A percentile compares a stretch with the other conserved stretches of the same genome.
These are phyloP conservation scores for Metarhizium anisopliae DNA, from an alignment of 2,329 filamentous ascomycete species.

Conservation along the genomic window DNA sequence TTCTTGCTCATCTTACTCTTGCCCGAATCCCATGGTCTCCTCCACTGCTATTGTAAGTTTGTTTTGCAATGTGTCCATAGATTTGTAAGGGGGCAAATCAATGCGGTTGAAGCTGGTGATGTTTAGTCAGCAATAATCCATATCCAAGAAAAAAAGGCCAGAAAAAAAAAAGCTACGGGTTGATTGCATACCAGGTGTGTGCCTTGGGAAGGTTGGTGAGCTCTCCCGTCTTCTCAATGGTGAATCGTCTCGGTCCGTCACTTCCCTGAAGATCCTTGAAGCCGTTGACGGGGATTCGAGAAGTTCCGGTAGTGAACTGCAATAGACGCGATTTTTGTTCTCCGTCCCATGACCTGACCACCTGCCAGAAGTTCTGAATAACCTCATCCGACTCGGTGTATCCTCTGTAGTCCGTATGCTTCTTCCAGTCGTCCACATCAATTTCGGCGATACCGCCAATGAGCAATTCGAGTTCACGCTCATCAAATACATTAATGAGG, in stretches of 20 bases:
- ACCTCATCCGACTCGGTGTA: slow-evolving; percentile 98
- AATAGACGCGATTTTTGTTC: slow-evolving; percentile 95
- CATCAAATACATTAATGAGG: slow-evolving; percentile 96
- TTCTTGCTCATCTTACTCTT: slow-evolving; percentile 56
- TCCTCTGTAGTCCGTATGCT: slow-evolving; percentile 97
- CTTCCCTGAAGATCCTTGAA: slow-evolving; percentile 99
- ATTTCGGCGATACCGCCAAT: slow-evolving; percentile 99
- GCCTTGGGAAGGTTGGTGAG: slow-evolving; percentile 86
- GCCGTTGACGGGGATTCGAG: slow-evolving; percentile 95
- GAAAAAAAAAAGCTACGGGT: background rate
- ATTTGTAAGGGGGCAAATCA: slow-evolving; percentile 90
- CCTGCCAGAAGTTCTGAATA: slow-evolving; percentile 98
- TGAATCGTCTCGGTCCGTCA: slow-evolving; percentile 90
- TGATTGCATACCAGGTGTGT: slow-evolving; percentile 79
- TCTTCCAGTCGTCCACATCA: slow-evolving; percentile 99
- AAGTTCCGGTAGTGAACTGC: slow-evolving; percentile 96
- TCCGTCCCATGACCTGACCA: slow-evolving; percentile 91
- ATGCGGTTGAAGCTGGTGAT: slow-evolving; percentile 84
- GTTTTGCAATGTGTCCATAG: slow-evolving; percentile 69
- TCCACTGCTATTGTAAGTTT: slow-evolving; percentile 97
- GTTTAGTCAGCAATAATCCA: background rate
- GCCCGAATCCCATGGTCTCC: slow-evolving; percentile 97
- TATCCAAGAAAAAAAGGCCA: background rate
- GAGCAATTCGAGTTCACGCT: slow-evolving; percentile 89
- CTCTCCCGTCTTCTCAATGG: slow-evolving; percentile 96